Evolutionary conservation across 345 rosid genomes (phyloP).

Genomic region (Eucalyptus erythrocorys): DNA sequence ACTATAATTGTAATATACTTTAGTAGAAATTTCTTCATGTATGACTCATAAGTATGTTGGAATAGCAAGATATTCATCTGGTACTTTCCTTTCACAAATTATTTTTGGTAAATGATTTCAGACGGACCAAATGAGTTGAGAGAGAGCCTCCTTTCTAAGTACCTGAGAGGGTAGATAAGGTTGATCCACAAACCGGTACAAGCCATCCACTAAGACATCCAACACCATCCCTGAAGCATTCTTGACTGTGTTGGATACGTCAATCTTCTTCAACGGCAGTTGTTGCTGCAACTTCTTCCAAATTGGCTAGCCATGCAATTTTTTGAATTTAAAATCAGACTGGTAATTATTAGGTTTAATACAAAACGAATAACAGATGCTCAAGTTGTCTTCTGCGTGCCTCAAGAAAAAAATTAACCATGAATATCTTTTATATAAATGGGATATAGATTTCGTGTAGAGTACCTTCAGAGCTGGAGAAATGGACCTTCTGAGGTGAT

Average conservation of each 20-base stretch:
- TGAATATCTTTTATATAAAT: no score
- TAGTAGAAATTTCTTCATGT: no score
- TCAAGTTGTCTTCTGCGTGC: neutral
- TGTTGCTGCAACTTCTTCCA: neutral
- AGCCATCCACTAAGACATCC: no score
- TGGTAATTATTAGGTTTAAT: neutral
- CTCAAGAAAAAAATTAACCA: no score
- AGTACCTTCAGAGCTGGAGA: neutral
- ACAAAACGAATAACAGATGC: neutral
- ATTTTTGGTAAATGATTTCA: neutral
- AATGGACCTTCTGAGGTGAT: neutral
- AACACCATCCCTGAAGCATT: no score
- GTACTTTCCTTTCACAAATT: no score
- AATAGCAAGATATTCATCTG: no score
- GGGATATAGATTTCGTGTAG: neutral
- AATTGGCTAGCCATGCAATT: neutral
- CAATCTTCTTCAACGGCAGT: neutral
- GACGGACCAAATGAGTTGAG: neutral
- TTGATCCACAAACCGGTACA: no score
- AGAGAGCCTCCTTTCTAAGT: neutral
- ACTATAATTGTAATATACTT: no score
- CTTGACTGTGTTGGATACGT: no score
- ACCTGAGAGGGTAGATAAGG: neutral
- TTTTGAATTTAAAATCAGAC: neutral
- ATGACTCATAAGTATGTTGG: no score